Conservation (phyloP, 768 basidiomycete genomes). For the Crassisporium funariophilum region DNA sequence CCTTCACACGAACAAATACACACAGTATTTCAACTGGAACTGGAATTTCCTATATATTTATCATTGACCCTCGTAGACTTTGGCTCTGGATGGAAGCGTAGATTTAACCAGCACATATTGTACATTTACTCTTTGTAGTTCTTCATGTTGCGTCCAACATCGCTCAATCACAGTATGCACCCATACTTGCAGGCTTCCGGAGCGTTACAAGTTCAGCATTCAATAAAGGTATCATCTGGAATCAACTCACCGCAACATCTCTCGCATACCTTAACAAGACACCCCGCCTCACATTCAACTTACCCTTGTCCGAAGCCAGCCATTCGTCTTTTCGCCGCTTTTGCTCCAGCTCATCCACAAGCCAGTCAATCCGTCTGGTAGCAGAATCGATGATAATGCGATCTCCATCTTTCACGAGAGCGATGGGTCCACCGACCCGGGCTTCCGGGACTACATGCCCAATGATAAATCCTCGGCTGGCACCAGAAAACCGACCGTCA, state of each 20-base stretch:
- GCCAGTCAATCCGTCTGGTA: conserved; percentile 68
- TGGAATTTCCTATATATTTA: too few relatives aligned
- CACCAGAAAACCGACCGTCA: conserved; percentile 89
- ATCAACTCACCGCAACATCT: conserved; percentile 77
- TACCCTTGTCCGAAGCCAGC: conserved; percentile 65
- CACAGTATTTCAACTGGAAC: too few relatives aligned
- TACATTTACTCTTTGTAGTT: neutral
- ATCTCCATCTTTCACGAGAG: conserved; percentile 84
- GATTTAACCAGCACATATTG: too few relatives aligned
- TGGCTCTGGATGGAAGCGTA: too few relatives aligned
- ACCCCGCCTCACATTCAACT: conserved; percentile 72
- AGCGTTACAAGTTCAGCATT: conserved; percentile 5
- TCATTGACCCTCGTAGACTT: too few relatives aligned
- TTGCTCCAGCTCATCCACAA: conserved; percentile 69
- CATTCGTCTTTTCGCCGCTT: conserved; percentile 61
- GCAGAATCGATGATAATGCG: conserved; percentile 72
- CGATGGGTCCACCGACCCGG: conserved; percentile 83
- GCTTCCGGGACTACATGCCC: conserved; percentile 67
- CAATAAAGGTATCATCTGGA: conserved; percentile 3
- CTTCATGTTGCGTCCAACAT: neutral
- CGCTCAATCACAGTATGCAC: conserved; percentile 78
- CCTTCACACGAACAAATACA: neutral
- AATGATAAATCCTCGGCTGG: conserved; percentile 57
- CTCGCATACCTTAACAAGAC: conserved; percentile 80
- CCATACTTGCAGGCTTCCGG: conserved; percentile 72